These are phyloP conservation scores for Beauveria pseudobassiana DNA, from an alignment of 2,329 filamentous ascomycete genomes.

Conservation along the genomic window DNA sequence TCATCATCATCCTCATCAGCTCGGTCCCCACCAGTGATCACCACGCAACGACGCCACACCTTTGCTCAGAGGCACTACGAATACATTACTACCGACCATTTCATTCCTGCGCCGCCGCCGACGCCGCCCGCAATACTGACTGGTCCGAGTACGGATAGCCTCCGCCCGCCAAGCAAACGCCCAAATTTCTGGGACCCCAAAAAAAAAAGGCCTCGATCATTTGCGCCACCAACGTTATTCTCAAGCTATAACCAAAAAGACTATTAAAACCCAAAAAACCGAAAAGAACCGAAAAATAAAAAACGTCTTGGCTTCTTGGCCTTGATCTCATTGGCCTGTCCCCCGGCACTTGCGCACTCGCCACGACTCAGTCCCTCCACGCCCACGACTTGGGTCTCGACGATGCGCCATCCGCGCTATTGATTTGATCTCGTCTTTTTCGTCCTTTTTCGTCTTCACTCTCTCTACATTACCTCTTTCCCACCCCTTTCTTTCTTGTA, in stretches of 20 bases:
- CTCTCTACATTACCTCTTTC: neutral
- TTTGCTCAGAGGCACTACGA: too few relatives aligned
- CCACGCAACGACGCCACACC: too few relatives aligned
- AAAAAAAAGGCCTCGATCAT: neutral
- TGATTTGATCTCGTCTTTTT: neutral
- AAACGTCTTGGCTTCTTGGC: constrained; percentile 2
- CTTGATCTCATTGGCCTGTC: neutral
- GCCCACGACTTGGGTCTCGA: neutral
- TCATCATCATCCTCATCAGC: too few relatives aligned
- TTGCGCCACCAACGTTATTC: neutral
- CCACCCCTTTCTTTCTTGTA: too few relatives aligned
- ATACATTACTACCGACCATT: too few relatives aligned
- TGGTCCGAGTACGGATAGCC: too few relatives aligned
- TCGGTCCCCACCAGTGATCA: too few relatives aligned
- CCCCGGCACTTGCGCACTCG: constrained; percentile 3
- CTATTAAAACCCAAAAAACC: neutral
- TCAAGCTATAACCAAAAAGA: neutral
- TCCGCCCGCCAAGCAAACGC: neutral
- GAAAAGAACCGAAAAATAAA: neutral
- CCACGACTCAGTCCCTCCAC: constrained; percentile 4
- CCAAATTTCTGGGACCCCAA: neutral
- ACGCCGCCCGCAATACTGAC: neutral
- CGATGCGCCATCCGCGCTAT: constrained; percentile 8
- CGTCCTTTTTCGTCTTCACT: neutral
- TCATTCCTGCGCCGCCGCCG: neutral